Conservation (phyloP, 2,329 filamentous ascomycete species). For the Zalaria sp. region DNA sequence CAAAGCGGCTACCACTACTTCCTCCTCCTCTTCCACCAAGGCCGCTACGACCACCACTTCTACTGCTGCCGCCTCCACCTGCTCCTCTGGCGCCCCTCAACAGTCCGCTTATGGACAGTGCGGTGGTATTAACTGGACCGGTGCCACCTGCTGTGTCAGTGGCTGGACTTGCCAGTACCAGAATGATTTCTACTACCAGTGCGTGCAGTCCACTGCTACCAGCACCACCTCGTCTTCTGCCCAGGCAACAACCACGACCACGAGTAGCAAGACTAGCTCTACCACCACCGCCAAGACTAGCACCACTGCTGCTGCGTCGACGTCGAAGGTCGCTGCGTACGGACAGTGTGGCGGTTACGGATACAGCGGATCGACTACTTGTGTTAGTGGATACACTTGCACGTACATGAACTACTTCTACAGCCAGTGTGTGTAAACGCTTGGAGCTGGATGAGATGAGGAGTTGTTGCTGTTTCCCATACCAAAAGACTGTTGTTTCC, state of each 20-base stretch:
- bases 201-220: slow-evolving; percentile 4
- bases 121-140: slow-evolving; percentile 21
- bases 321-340: slow-evolving; percentile 14
- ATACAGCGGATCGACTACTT: slow-evolving; percentile 26
- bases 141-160: slow-evolving; percentile 20
- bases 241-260: no score
- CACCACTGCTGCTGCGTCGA: no score
- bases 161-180: slow-evolving; percentile 19
- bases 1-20: background rate
- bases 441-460: no score
- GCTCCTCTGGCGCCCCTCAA: no score
- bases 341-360: slow-evolving; percentile 32
- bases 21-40: slow-evolving; percentile 17
- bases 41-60: slow-evolving; percentile 39
- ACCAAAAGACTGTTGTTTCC: no score
- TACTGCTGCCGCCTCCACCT: no score
- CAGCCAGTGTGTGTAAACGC: slow-evolving; percentile 24
- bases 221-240: background rate
- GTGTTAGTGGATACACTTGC: slow-evolving; percentile 25
- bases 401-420: slow-evolving; percentile 29
- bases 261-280: no score
- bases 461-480: no score
- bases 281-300: no score
- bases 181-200: slow-evolving; percentile 24
- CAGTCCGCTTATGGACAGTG: background rate